Conservation (phyloP, 2,329 filamentous ascomycete species). For the Colletotrichum sidae region DNA sequence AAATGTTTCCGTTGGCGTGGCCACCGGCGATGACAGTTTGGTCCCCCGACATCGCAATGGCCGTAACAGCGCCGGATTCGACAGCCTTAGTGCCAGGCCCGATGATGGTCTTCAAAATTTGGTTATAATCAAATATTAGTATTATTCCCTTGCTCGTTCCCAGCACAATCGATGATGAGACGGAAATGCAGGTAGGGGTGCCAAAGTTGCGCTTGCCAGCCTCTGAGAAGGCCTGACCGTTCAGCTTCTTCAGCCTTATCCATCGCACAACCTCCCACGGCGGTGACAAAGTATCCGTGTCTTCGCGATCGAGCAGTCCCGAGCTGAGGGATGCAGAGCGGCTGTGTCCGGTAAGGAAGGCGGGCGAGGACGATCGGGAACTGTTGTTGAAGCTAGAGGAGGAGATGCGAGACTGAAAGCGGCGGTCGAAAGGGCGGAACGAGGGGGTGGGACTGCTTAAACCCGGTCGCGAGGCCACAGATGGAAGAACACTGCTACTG, state of each 20-base stretch:
- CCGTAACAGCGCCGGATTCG: constrained; percentile 88
- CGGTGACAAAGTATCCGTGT: constrained; percentile 77
- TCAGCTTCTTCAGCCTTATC: constrained; percentile 92
- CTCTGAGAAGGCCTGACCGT: constrained; percentile 91
- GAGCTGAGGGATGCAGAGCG: constrained; percentile 84
- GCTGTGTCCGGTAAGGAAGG: constrained; percentile 80
- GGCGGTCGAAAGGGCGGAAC: constrained; percentile 91
- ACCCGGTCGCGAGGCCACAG: constrained; percentile 74
- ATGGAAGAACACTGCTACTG: constrained; percentile 79
- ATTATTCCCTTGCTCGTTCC: constrained; percentile 96
- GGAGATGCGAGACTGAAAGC: constrained; percentile 88
- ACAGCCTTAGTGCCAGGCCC: constrained; percentile 94
- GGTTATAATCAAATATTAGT: constrained; percentile 96
- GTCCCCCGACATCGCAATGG: constrained; percentile 91
- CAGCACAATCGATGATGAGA: constrained; percentile 88
- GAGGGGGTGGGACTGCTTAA: constrained; percentile 80
- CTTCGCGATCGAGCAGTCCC: constrained; percentile 72
- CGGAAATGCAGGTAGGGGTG: constrained; percentile 86
- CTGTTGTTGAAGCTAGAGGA: constrained; percentile 67
- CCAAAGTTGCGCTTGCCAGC: constrained; percentile 93
- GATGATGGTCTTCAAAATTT: constrained; percentile 93
- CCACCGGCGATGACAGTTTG: constrained; percentile 92
- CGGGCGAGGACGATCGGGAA: constrained; percentile 80
- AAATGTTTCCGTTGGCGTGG: constrained; percentile 90
- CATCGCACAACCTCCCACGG: constrained; percentile 98